phyloP scores from a whole-genome alignment of 495 filamentous ascomycete genomes.

The Penicillium samsonianum region DNA sequence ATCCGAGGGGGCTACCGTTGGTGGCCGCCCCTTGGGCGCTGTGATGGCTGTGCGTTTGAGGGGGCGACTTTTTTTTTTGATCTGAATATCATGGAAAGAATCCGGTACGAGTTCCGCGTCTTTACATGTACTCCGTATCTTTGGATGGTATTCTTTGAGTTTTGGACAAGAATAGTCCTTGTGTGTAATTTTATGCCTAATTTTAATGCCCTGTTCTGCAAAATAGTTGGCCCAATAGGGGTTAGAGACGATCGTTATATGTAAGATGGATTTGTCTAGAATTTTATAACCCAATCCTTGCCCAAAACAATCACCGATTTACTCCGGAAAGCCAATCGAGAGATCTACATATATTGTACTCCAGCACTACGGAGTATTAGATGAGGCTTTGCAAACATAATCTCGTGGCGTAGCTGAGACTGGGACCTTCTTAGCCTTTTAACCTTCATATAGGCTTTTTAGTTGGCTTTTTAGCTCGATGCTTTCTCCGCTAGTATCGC shows the following conservation, averaged over 20 bases:
- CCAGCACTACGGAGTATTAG: background rate
- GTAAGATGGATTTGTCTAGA: no score
- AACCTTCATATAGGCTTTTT: background rate
- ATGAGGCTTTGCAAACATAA: background rate
- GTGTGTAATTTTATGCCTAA: background rate
- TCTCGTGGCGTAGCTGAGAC: constrained; percentile 30
- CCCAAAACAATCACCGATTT: background rate
- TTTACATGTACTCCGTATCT: background rate
- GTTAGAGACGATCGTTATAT: no score
- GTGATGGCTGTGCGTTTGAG: background rate
- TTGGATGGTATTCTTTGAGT: background rate
- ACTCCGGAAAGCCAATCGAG: background rate
- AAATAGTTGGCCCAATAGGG: no score
- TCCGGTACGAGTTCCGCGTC: background rate
- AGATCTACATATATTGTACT: background rate
- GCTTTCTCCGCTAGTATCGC: constrained; percentile 6
- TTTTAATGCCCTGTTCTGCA: background rate
- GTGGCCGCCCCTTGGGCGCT: constrained; percentile 19
- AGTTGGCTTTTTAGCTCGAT: background rate
- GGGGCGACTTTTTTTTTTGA: background rate
- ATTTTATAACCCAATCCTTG: no score
- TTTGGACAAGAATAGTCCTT: no score
- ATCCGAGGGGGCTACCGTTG: constrained; percentile 12
- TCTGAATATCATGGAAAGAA: background rate
- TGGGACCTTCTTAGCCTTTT: constrained; percentile 2